Evolutionary conservation across 129 eudicot genomes (phyloP).

Genomic region (Centella asiatica): DNA sequence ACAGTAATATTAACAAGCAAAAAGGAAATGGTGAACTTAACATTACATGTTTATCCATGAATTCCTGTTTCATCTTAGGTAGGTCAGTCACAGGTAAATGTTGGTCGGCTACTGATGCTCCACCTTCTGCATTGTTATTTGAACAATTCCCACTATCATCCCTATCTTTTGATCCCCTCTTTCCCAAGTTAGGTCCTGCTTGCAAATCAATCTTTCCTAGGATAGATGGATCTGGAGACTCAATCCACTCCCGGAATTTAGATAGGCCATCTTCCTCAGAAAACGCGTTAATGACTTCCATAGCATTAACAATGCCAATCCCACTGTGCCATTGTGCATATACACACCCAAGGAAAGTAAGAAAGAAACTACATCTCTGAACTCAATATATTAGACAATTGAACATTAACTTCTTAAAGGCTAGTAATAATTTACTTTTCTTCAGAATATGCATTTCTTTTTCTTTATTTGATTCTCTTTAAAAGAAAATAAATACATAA

Average conservation of each 20-base stretch:
- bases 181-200: slow-evolving; percentile 35
- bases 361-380: neutral
- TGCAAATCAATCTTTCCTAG: slow-evolving; percentile 44
- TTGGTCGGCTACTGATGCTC: slow-evolving; percentile 18
- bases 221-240: slow-evolving; percentile 88
- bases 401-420: neutral
- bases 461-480: neutral
- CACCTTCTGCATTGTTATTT: slow-evolving; percentile 26
- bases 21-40: slow-evolving; percentile 1
- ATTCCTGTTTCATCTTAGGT: slow-evolving; percentile 36
- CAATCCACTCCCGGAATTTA: slow-evolving; percentile 92
- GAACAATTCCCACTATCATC: slow-evolving; percentile 8
- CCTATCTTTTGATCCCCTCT: slow-evolving; percentile 34
- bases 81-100: slow-evolving; percentile 21
- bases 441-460: neutral
- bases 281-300: slow-evolving; percentile 91
- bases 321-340: slow-evolving; percentile 39
- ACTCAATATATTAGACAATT: neutral
- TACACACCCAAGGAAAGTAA: neutral
- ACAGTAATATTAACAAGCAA: neutral
- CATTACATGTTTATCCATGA: slow-evolving; percentile 88
- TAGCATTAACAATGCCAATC: slow-evolving; percentile 94
- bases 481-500: no score
- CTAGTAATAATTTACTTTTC: neutral
- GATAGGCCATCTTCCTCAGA: slow-evolving; percentile 83